Conservation (phyloP, 169 alveolate genomes). For the Perkinsus olseni region DNA sequence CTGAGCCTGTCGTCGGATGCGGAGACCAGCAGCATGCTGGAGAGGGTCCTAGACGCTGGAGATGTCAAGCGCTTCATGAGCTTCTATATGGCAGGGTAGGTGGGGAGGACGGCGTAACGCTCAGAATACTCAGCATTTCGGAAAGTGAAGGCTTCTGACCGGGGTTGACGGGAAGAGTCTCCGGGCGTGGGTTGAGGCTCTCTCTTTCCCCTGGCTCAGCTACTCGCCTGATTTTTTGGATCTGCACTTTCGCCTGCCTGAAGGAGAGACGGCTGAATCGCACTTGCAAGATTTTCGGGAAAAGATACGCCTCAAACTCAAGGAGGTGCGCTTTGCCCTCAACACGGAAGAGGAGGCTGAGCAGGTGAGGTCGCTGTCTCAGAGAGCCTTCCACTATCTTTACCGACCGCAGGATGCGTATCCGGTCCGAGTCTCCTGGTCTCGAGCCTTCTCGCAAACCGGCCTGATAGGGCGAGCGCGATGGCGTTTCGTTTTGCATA, state of each 20-base stretch:
- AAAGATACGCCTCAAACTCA: background rate
- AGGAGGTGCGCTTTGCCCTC: background rate
- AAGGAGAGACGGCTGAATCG: background rate
- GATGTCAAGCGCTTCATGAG: background rate
- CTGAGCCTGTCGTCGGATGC: background rate
- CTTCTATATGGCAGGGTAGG: background rate
- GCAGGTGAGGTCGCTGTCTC: background rate
- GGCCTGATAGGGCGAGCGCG: background rate
- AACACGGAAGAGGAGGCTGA: background rate
- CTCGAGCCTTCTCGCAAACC: background rate
- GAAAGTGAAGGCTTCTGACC: too few species aligned
- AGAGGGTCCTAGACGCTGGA: background rate
- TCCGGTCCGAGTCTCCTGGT: background rate
- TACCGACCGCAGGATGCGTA: background rate
- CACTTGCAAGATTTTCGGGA: background rate
- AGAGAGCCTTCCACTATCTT: too few species aligned
- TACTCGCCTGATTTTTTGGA: background rate
- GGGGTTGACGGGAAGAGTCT: too few species aligned
- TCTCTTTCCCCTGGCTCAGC: background rate
- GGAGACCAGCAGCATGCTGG: background rate
- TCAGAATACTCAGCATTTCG: too few species aligned
- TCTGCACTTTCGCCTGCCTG: background rate
- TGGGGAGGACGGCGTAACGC: background rate
- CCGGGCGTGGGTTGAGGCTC: too few species aligned
- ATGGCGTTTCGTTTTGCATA: background rate